Base-by-base conservation (phyloP, 2,329 filamentous ascomycete genomes). In the Calonectria pauciramosa region DNA sequence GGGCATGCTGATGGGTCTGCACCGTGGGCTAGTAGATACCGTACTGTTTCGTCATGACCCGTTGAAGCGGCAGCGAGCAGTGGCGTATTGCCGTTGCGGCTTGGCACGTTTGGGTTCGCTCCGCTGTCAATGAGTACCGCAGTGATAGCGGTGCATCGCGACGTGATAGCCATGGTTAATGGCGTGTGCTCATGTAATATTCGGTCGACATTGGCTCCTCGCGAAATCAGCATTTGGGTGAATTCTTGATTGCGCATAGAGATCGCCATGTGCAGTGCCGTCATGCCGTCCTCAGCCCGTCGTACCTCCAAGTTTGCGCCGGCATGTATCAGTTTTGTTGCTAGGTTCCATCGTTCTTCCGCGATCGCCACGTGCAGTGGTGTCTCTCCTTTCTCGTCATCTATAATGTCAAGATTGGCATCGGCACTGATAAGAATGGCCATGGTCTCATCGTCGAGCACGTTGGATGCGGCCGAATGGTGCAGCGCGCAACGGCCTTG, bases 201-300 rank as follows among this genome's bases (percentile, higher is more conserved):
- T 20, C 77, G 76, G 60, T 81, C 77, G 32, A 81, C 78, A 20
- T 81, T 79, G 41, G 80, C 79, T 41, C 80, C 80, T 34, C 79
- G 78, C 36, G 80, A 81, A 64, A 81, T 75, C n/a, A 81, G 34
- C 7, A 81, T 59, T 28, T 81, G 80, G 8, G 80, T 76, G 28
- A 81, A 77, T 64, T 81, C 80, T 63, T 81, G 80, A 38, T 81
- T 81, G 18, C 80, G 79, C 79, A 81, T 79, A 4, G 78, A 70
- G 38, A 81, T 81, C 32, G 80, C 71, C 56, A 81, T 41, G 67
- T 81, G 80, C 26, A 81, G 79, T 14, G 79, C 80, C n/a, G 80
- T 81, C 71, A 77, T 81, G 2, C 80, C 80, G 38, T 81, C 36
- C 34, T 41, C 78, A 9, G 79, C 78, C 32, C 77, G 70, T 6